A percentile compares a stretch with the other conserved stretches of the same genome.
phyloP scores from a whole-genome alignment of 805 yeast species.

The Hanseniaspora valbyensis region DNA sequence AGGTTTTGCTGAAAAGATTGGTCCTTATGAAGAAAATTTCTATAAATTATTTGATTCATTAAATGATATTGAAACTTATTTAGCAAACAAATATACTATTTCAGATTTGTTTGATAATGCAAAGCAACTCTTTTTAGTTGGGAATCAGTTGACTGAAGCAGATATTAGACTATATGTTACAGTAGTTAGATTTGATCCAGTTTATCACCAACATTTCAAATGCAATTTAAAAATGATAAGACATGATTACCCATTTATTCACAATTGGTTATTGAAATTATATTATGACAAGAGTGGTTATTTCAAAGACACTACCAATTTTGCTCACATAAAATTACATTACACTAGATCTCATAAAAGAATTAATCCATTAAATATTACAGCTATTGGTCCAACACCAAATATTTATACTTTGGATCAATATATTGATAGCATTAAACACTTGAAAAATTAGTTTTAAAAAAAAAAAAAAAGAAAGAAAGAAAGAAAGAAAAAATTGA shows the following conservation, averaged over 20 bases:
- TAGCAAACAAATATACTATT: constrained; percentile 35
- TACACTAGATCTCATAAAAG: constrained; percentile 75
- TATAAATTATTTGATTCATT: constrained; percentile 50
- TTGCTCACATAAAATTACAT: constrained; percentile 83
- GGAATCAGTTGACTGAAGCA: constrained; percentile 70
- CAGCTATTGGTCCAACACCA: constrained; percentile 84
- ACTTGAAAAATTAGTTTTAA: neutral
- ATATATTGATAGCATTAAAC: neutral
- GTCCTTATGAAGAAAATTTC: constrained; percentile 64
- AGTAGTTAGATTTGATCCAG: constrained; percentile 81
- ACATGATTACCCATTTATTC: constrained; percentile 61
- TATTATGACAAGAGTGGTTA: constrained; percentile 64
- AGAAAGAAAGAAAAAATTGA: no score
- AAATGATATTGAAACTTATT: constrained; percentile 56
- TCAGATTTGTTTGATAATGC: constrained; percentile 22
- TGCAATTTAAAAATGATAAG: constrained; percentile 78
- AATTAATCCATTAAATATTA: constrained; percentile 72
- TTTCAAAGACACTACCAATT: constrained; percentile 67
- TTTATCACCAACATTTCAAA: constrained; percentile 90
- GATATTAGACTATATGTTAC: constrained; percentile 83
- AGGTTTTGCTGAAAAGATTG: constrained; percentile 80
- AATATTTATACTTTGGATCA: constrained; percentile 41
- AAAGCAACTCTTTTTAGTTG: constrained; percentile 39
- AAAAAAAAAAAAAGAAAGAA: no score
- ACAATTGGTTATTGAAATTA: constrained; percentile 69